A percentile compares a stretch with the other conserved stretches of the same genome.
These are phyloP conservation scores for Carex pumila DNA, from an alignment of 176 grass and related monocot genomes.

Conservation along the genomic window DNA sequence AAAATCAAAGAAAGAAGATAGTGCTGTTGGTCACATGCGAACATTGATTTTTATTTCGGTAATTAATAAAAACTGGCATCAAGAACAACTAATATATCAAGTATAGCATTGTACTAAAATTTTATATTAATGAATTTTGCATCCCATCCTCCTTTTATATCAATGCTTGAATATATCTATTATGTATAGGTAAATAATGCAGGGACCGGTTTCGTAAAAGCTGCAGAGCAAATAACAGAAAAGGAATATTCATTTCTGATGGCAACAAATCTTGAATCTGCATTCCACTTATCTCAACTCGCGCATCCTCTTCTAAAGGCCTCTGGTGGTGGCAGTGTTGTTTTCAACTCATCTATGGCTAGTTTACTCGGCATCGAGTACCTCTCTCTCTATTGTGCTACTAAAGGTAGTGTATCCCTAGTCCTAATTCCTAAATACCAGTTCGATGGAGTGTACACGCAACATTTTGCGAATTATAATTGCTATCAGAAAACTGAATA, in stretches of 20 bases:
- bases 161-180: not conserved
- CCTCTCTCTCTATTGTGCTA: slow-evolving; percentile 7
- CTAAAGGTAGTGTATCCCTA: slow-evolving; percentile 21
- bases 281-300: slow-evolving; percentile 30
- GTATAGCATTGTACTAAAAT: not conserved
- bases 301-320: slow-evolving; percentile 30
- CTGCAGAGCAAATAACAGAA: slow-evolving; percentile 11
- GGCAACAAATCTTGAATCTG: slow-evolving; percentile 39
- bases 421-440: not conserved
- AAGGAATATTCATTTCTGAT: slow-evolving; percentile 29
- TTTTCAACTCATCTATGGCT: slow-evolving; percentile 25
- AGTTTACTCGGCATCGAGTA: not conserved
- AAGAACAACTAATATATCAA: no score
- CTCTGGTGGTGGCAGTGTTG: slow-evolving; percentile 11
- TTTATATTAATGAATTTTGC: not conserved
- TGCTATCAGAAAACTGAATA: not conserved
- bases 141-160: not conserved
- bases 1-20: no score
- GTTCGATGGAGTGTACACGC: not conserved
- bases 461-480: not conserved
- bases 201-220: not conserved
- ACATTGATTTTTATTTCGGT: no score
- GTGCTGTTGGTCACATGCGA: no score
- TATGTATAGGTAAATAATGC: slow-evolving; percentile 36
- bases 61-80: no score